phyloP scores from a whole-genome alignment of 2,329 filamentous ascomycete genomes.

The Cytospora schulzeri region DNA sequence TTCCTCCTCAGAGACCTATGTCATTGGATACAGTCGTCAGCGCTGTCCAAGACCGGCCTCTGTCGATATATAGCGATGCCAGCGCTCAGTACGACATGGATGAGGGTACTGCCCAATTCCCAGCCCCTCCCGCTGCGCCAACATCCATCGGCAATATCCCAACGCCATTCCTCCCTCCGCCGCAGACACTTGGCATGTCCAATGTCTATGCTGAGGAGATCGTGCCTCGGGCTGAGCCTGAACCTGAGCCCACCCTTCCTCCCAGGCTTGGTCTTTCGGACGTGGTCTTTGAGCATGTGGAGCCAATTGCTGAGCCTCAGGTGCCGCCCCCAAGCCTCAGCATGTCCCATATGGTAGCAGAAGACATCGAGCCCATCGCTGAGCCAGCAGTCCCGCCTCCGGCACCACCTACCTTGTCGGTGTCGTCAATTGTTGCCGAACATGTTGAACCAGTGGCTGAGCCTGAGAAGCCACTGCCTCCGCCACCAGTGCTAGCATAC shows the following conservation, averaged over 20 bases:
- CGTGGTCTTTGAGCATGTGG: slow-evolving; percentile 34
- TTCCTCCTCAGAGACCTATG: slow-evolving; percentile 47
- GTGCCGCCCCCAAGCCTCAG: slow-evolving; percentile 26
- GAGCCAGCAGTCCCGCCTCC: slow-evolving; percentile 34
- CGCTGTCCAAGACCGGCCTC: slow-evolving; percentile 37
- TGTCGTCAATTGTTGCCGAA: slow-evolving; percentile 23
- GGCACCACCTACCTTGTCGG: slow-evolving; percentile 28
- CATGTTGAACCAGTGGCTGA: slow-evolving; percentile 27
- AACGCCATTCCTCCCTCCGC: slow-evolving; percentile 35
- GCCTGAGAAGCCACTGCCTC: slow-evolving; percentile 19
- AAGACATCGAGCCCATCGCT: slow-evolving; percentile 34
- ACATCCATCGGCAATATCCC: slow-evolving; percentile 31
- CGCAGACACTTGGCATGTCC: slow-evolving; percentile 47
- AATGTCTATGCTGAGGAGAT: slow-evolving; percentile 47
- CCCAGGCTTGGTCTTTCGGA: slow-evolving; percentile 38
- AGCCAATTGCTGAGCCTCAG: slow-evolving; percentile 32
- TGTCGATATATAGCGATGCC: slow-evolving; percentile 56
- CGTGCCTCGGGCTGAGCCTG: slow-evolving; percentile 41
- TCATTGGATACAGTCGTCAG: slow-evolving; percentile 45
- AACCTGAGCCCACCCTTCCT: slow-evolving; percentile 40
- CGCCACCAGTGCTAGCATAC: slow-evolving; percentile 7
- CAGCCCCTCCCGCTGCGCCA: slow-evolving; percentile 52
- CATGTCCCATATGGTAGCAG: slow-evolving; percentile 29
- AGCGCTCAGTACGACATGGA: slow-evolving; percentile 56
- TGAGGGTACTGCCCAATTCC: slow-evolving; percentile 56